Percentiles rank a stretch among this genome's conserved stretches.
Conservation (phyloP, 257 asterid genomes). For the Ehretia macrophylla region DNA sequence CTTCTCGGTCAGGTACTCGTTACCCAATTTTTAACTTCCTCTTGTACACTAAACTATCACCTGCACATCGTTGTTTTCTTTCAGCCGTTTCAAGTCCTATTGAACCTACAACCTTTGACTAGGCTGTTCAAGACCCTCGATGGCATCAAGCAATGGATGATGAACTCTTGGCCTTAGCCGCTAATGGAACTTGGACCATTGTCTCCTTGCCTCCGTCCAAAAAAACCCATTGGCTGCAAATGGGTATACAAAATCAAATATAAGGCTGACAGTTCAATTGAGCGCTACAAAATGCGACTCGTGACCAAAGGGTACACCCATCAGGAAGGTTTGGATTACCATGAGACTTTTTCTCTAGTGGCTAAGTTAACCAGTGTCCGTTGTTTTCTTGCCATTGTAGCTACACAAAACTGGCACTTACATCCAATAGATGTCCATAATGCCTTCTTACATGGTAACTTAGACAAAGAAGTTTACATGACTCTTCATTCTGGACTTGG, state of each 20-base stretch:
- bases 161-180: too few species aligned
- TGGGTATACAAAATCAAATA: slow-evolving; percentile 3
- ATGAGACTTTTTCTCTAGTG: slow-evolving; percentile 2
- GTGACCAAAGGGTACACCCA: slow-evolving; percentile 9
- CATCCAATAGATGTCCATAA: not conserved
- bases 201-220: not conserved
- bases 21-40: too few species aligned
- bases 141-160: too few species aligned
- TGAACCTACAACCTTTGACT: too few species aligned
- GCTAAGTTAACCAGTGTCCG: not conserved
- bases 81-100: too few species aligned
- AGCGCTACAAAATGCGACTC: not conserved
- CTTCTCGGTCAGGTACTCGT: too few species aligned
- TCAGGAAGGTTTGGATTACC: not conserved
- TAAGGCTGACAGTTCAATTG: not conserved
- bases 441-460: slow-evolving; percentile 1
- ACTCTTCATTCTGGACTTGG: slow-evolving; percentile 5
- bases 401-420: not conserved
- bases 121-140: too few species aligned
- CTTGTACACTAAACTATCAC: too few species aligned
- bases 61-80: too few species aligned
- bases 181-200: slow-evolving; percentile 1
- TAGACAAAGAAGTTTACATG: slow-evolving; percentile 2
- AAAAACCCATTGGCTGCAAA: not conserved
- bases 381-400: not conserved